Base-by-base conservation (phyloP, 768 basidiomycete genomes). In the Pisolithus orientalis region DNA sequence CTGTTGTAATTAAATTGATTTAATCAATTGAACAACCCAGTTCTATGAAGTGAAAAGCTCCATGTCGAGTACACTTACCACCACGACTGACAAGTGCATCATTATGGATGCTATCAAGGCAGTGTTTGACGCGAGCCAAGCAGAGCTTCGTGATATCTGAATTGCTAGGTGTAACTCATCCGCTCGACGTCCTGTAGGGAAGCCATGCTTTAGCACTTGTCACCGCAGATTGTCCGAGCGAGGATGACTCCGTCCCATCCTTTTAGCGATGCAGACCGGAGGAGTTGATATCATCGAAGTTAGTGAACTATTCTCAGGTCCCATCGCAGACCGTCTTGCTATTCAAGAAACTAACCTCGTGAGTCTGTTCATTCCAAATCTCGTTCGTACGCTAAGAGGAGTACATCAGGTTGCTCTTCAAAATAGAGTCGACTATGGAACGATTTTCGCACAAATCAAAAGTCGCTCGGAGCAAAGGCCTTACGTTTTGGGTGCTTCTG, bases 331-430 rank as follows among this genome's bases (percentile, higher is more conserved):
- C 71, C 93, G 94, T 0, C 88, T 88, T 39, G 85, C 85, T 5
- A 95, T 96, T 55, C 94, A 97, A 65, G 85, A 85, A 57, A 79
- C 88, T 17, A 96, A 95, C 66, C 87, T 85, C 11, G 93, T 93
- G 54, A 57, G 84, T 74, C 4, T 31, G 13, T 29, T 34, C 31
- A 5, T 14, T 38, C 13, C 10, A 32, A 21, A n/a, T 24, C 21
- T 6, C 17, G 6, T 27, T 46, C 17, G 34, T 10, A 11, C 39
- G 25, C 16, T 40, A 34, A 55, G 27, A 2, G 21, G 39, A 47
- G 27, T 17, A 43, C 9, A 9, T 25, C 59, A 95, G 94, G 21
- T 21, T 21, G 21, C 21, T 21, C 21, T 21, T 21, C 21, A 21
- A 21, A 21, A 21, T 21, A 21, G 73, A 51, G 79, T 92, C 39